phyloP scores from a whole-genome alignment of 108 stramenopile species.

The Aurantiochytrium sp. region DNA sequence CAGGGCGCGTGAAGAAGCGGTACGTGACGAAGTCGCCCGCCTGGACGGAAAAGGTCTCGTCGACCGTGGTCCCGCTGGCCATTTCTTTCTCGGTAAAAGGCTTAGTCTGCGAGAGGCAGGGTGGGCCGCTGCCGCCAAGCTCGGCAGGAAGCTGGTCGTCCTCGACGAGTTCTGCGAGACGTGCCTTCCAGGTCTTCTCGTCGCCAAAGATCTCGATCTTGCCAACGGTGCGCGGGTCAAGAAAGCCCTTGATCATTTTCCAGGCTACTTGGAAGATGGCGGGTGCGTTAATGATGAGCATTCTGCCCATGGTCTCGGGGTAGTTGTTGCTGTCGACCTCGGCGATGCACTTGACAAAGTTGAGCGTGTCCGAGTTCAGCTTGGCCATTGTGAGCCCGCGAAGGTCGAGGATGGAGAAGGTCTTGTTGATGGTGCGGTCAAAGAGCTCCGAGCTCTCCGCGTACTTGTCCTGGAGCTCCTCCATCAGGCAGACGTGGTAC shows the following conservation, averaged over 20 bases:
- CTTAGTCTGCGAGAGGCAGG: not conserved
- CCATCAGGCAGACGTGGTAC: slow-evolving; percentile 31
- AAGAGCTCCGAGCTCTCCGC: not conserved
- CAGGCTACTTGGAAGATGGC: slow-evolving; percentile 30
- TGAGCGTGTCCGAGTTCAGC: not conserved
- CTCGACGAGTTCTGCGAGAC: slow-evolving; percentile 17
- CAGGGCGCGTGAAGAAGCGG: not conserved
- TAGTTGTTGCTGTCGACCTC: slow-evolving; percentile 36
- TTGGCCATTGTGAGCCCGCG: slow-evolving; percentile 30
- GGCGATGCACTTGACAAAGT: not conserved
- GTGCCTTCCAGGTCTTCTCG: not conserved
- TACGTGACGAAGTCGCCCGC: not conserved
- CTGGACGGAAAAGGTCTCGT: not conserved
- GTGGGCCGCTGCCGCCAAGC: slow-evolving; percentile 25
- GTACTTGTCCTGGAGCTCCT: slow-evolving; percentile 33
- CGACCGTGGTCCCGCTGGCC: not conserved
- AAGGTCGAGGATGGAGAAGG: slow-evolving; percentile 3
- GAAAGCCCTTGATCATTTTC: slow-evolving; percentile 33
- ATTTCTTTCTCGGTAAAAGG: not conserved
- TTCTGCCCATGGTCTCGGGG: slow-evolving; percentile 38
- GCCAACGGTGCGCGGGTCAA: slow-evolving; percentile 36
- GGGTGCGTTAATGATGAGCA: slow-evolving; percentile 38
- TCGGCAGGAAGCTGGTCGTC: slow-evolving; percentile 36
- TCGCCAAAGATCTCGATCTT: slow-evolving; percentile 30
- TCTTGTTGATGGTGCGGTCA: not conserved